A percentile compares a stretch with the other conserved stretches of the same genome.
Conservation (phyloP, 2,329 filamentous ascomycete species). For the Colletotrichum lindemuthianum region DNA sequence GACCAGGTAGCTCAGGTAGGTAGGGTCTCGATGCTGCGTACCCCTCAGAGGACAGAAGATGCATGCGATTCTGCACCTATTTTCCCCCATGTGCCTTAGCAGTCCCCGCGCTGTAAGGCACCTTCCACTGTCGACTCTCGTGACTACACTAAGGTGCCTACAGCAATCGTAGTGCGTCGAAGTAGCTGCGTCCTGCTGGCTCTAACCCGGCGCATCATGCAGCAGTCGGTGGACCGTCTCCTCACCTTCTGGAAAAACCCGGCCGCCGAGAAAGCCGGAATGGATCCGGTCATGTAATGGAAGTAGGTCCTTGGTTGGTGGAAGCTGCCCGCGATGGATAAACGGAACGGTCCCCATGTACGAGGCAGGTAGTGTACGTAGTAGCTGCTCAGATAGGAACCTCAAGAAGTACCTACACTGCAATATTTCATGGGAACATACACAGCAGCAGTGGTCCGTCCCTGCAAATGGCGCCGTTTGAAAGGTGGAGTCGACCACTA, state of each 20-base stretch:
- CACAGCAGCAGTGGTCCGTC: no score
- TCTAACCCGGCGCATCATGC: slow-evolving; percentile 8
- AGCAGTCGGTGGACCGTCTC: slow-evolving; percentile 11
- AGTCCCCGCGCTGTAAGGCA: not conserved
- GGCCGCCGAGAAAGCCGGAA: slow-evolving; percentile 32
- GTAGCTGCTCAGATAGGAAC: no score
- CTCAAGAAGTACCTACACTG: no score
- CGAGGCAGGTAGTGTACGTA: no score
- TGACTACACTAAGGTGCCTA: not conserved
- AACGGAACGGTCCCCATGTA: no score
- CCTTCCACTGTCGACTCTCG: no score
- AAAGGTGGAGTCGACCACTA: slow-evolving; percentile 22
- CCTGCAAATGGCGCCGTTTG: slow-evolving; percentile 26
- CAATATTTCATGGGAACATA: no score
- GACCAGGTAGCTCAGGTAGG: no score
- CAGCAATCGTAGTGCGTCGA: not conserved
- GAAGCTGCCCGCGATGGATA: not conserved
- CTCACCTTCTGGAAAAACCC: slow-evolving; percentile 36
- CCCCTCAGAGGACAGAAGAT: not conserved
- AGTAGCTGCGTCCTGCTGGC: slow-evolving; percentile 11
- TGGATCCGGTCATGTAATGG: no score
- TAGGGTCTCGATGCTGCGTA: no score
- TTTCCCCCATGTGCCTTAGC: not conserved
- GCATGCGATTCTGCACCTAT: slow-evolving; percentile 14
- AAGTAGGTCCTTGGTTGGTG: not conserved